Conservation (phyloP, 2,329 filamentous ascomycete genomes). For the Epichloe festucae region DNA sequence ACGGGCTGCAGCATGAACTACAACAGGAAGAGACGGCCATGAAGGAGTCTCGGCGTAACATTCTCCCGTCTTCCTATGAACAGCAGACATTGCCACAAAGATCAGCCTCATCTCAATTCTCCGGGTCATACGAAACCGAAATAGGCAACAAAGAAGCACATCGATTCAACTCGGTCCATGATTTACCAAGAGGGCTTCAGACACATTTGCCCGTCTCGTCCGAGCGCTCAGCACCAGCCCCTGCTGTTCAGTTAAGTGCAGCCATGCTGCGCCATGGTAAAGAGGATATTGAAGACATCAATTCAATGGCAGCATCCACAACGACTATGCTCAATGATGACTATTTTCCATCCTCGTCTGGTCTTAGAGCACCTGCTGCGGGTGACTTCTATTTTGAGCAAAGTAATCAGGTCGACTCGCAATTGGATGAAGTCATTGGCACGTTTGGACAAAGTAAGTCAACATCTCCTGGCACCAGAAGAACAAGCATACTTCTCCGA, state of each 20-base stretch:
- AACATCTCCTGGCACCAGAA: neutral
- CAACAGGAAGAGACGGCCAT: neutral
- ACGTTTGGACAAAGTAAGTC: slow-evolving; percentile 4
- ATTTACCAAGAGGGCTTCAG: neutral
- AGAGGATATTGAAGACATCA: neutral
- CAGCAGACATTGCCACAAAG: neutral
- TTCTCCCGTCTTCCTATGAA: neutral
- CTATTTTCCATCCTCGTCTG: neutral
- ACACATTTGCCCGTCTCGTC: neutral
- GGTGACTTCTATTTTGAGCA: slow-evolving; percentile 1
- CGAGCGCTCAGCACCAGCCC: neutral
- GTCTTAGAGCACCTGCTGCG: neutral
- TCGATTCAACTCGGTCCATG: neutral
- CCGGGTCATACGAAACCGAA: neutral
- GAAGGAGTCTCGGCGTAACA: neutral
- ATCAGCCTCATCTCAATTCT: neutral
- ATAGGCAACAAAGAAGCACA: neutral
- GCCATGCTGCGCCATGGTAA: neutral
- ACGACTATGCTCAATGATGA: neutral
- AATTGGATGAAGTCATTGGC: slow-evolving; percentile 3
- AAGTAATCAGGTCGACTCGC: slow-evolving; percentile 1
- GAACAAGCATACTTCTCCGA: too few relatives aligned
- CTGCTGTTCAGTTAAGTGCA: neutral
- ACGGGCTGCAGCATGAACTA: neutral
- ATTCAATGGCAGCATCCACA: neutral